Evolutionary conservation across 495 filamentous ascomycete genomes (phyloP).

Genomic region (Aspergillus wentii): DNA sequence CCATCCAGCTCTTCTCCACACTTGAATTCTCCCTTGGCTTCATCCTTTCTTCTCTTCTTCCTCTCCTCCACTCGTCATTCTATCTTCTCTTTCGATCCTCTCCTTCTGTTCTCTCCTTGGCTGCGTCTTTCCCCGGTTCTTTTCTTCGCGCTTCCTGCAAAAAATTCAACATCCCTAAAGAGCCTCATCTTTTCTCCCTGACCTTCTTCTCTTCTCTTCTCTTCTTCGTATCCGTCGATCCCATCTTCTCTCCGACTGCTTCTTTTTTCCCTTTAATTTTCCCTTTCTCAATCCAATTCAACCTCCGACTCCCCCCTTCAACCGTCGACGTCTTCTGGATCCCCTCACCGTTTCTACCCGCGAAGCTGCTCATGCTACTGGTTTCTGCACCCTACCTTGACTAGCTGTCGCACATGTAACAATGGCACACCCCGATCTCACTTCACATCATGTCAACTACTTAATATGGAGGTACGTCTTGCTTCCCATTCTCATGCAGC

Average conservation of each 20-base stretch:
- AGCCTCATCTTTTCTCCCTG: slow-evolving; percentile 8
- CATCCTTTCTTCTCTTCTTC: slow-evolving; percentile 5
- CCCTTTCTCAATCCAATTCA: slow-evolving; percentile 1
- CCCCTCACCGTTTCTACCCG: slow-evolving; percentile 4
- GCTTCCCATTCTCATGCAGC: slow-evolving; percentile 14
- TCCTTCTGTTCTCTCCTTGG: slow-evolving; percentile 4
- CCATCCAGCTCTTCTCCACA: not conserved
- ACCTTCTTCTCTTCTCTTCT: slow-evolving; percentile 8
- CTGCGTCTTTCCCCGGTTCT: slow-evolving; percentile 1
- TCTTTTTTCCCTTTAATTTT: slow-evolving; percentile 5
- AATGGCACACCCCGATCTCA: slow-evolving; percentile 55
- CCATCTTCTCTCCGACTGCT: slow-evolving; percentile 4
- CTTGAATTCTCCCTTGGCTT: not conserved
- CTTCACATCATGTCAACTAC: slow-evolving; percentile 95
- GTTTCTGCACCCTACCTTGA: slow-evolving; percentile 23
- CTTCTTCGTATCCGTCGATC: slow-evolving; percentile 9
- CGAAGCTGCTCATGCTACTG: slow-evolving; percentile 32
- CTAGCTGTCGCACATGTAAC: slow-evolving; percentile 40
- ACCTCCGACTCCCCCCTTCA: slow-evolving; percentile 5
- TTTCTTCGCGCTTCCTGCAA: slow-evolving; percentile 2
- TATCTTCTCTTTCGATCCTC: slow-evolving; percentile 5
- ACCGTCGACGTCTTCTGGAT: not conserved
- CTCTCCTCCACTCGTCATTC: slow-evolving; percentile 7
- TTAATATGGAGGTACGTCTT: slow-evolving; percentile 91
- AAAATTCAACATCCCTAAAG: slow-evolving; percentile 1